Conservation (phyloP, 2,329 filamentous ascomycete genomes). For the Fusarium avenaceum region DNA sequence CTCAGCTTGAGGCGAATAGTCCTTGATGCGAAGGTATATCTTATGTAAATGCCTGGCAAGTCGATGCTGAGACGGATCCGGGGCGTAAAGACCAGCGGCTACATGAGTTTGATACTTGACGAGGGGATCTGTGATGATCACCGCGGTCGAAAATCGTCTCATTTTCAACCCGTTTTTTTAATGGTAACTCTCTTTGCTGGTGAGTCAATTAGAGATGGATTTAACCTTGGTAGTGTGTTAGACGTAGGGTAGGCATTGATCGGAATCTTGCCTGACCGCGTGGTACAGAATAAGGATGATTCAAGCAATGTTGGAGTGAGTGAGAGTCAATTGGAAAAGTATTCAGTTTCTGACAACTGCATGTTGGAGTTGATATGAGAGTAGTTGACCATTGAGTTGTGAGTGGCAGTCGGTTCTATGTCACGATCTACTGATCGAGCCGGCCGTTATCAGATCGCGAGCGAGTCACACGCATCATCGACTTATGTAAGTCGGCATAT, state of each 20-base stretch:
- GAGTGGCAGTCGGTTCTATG: conserved; percentile 14
- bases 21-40: conserved; percentile 80
- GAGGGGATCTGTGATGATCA: conserved; percentile 78
- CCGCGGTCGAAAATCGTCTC: conserved; percentile 60
- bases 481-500: conserved; percentile 9
- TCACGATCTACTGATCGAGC: conserved; percentile 12
- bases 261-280: conserved; percentile 5
- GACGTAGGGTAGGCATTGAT: conserved; percentile 21
- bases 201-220: conserved; percentile 17
- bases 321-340: neutral
- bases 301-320: neutral
- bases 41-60: conserved; percentile 82
- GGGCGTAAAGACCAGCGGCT: conserved; percentile 73
- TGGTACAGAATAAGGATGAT: conserved; percentile 1
- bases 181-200: neutral
- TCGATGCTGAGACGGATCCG: conserved; percentile 79
- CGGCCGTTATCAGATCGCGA: conserved; percentile 37
- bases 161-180: conserved; percentile 33
- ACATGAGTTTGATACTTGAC: conserved; percentile 81
- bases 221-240: conserved; percentile 2
- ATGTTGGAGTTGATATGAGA: neutral
- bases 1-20: conserved; percentile 80
- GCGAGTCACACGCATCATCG: conserved; percentile 33
- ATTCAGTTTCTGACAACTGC: neutral
- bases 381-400: neutral